phyloP scores from a whole-genome alignment of 495 filamentous ascomycete genomes.

The Penicillium parvum region DNA sequence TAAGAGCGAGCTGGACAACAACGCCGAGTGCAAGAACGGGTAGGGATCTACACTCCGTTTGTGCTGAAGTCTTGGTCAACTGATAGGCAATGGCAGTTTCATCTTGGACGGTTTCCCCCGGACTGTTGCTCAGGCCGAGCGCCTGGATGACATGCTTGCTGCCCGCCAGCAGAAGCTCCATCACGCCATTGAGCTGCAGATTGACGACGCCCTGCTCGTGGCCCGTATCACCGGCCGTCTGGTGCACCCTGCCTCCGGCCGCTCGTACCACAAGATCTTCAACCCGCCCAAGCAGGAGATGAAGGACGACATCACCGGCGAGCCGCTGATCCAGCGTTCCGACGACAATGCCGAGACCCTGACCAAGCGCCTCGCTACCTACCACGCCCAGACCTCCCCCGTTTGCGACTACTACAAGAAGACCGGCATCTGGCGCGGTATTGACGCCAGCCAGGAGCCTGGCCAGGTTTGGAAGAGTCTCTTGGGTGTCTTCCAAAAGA shows the following conservation, averaged over 20 bases:
- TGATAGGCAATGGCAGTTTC: slow-evolving; percentile 59
- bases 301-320: slow-evolving; percentile 95
- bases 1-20: slow-evolving; percentile 89
- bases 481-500: slow-evolving; percentile 74
- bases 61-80: not conserved
- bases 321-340: slow-evolving; percentile 91
- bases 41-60: slow-evolving; percentile 7
- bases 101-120: slow-evolving; percentile 98
- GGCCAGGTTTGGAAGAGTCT: slow-evolving; percentile 93
- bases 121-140: slow-evolving; percentile 90
- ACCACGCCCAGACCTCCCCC: slow-evolving; percentile 89
- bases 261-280: slow-evolving; percentile 96
- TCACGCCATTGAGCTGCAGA: slow-evolving; percentile 94
- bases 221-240: slow-evolving; percentile 94
- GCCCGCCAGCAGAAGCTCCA: slow-evolving; percentile 72
- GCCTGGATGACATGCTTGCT: slow-evolving; percentile 85
- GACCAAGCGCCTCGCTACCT: slow-evolving; percentile 89
- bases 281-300: slow-evolving; percentile 93
- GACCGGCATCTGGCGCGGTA: slow-evolving; percentile 91
- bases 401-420: slow-evolving; percentile 95
- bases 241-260: slow-evolving; percentile 90
- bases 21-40: slow-evolving; percentile 95
- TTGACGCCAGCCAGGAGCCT: slow-evolving; percentile 96
- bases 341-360: slow-evolving; percentile 98
- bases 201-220: slow-evolving; percentile 90